These are phyloP conservation scores for Xerocomellus chrysenteron DNA, from an alignment of 768 basidiomycete genomes.

Conservation along the genomic window DNA sequence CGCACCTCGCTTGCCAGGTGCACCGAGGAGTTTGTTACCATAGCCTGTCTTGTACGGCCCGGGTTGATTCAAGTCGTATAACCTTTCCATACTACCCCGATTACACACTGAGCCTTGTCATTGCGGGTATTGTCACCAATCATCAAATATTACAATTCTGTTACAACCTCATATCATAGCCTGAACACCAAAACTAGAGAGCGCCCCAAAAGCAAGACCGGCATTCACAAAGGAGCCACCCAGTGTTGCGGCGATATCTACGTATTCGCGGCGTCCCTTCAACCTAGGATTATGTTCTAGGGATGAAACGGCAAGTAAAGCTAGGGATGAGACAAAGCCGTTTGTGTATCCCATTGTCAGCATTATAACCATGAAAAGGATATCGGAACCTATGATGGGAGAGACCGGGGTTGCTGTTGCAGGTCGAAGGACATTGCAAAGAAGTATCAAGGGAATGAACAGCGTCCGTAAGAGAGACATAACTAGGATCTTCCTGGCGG, in stretches of 20 bases:
- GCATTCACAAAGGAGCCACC: slow-evolving; percentile 75
- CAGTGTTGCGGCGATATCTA: slow-evolving; percentile 83
- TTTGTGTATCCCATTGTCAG: slow-evolving; percentile 75
- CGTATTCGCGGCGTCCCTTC: slow-evolving; percentile 67
- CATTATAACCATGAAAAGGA: slow-evolving; percentile 71
- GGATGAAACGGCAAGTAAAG: slow-evolving; percentile 83
- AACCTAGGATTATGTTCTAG: slow-evolving; percentile 75
- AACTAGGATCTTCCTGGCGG: slow-evolving; percentile 55
- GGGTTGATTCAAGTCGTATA: background rate
- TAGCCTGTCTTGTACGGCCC: too few relatives aligned
- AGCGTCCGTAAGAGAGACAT: slow-evolving; percentile 70
- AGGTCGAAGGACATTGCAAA: slow-evolving; percentile 76
- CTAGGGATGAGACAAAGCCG: slow-evolving; percentile 75
- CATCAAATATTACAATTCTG: slow-evolving; percentile 7
- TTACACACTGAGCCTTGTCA: background rate
- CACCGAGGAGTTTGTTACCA: too few relatives aligned
- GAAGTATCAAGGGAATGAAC: slow-evolving; percentile 85
- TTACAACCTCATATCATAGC: slow-evolving; percentile 49
- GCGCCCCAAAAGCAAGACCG: slow-evolving; percentile 73
- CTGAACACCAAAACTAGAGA: slow-evolving; percentile 79
- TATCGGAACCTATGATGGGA: slow-evolving; percentile 69
- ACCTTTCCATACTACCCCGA: background rate
- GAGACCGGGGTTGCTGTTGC: slow-evolving; percentile 25
- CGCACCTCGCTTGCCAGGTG: too few relatives aligned
- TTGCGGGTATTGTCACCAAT: background rate